phyloP scores from a whole-genome alignment of 441 rosid genomes.

The Jatropha podagrica region DNA sequence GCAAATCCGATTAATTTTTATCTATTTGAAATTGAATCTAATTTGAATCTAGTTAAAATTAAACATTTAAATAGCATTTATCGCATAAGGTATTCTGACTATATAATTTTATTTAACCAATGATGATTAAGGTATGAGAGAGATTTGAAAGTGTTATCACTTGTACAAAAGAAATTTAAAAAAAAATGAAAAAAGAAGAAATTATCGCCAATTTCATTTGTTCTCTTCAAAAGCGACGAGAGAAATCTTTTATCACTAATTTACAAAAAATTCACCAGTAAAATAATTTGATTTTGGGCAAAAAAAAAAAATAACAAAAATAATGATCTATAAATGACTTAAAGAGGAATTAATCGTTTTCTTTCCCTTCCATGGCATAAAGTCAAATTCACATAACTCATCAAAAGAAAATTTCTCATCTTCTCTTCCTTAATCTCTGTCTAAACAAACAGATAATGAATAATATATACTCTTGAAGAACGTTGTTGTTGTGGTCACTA shows the following conservation, averaged over 20 bases:
- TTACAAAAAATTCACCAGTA: constrained; percentile 50
- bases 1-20: too few species aligned
- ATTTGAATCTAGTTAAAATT: too few species aligned
- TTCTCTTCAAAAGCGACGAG: constrained; percentile 37
- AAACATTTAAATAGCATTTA: too few species aligned
- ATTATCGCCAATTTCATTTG: constrained; percentile 50
- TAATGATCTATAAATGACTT: not conserved
- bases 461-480: constrained; percentile 57
- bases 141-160: too few species aligned
- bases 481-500: constrained; percentile 71
- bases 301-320: constrained; percentile 28
- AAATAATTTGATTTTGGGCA: constrained; percentile 22
- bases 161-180: not conserved
- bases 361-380: constrained; percentile 3
- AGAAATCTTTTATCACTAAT: constrained; percentile 56
- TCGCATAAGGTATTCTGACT: too few species aligned
- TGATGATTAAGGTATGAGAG: too few species aligned
- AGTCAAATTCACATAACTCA: constrained; percentile 22
- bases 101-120: too few species aligned
- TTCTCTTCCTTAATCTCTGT: not conserved
- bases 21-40: too few species aligned
- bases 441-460: constrained; percentile 59
- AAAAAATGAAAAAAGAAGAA: not conserved
- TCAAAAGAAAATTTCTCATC: not conserved
- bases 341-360: constrained; percentile 2